Percentiles rank a stretch among this genome's conserved stretches.
Conservation (phyloP, 352 stramenopile species). For the Thalassiosira exigua region DNA sequence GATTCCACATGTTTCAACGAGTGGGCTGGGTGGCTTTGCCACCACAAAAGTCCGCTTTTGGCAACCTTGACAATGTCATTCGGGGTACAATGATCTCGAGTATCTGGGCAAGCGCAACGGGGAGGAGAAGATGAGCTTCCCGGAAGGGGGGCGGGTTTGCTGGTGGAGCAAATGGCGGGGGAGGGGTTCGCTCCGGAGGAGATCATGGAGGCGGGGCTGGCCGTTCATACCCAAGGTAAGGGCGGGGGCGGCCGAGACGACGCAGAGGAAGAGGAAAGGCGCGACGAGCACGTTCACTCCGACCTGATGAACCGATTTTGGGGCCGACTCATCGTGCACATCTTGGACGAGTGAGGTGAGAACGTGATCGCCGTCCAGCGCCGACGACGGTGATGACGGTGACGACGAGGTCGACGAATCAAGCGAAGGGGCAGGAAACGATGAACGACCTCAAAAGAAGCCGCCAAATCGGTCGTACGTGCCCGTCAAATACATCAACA, state of each 20-base stretch:
- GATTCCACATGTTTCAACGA: no score
- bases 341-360: conserved; percentile 72
- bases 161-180: conserved; percentile 76
- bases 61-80: no score
- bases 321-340: conserved; percentile 75
- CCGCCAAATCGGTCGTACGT: no score
- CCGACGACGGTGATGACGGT: conserved; percentile 12
- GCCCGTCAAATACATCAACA: conserved; percentile 87
- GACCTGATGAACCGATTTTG: conserved; percentile 82
- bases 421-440: no score
- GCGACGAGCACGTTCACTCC: conserved; percentile 48
- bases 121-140: conserved; percentile 73
- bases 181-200: conserved; percentile 70
- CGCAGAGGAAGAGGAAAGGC: conserved; percentile 26
- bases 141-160: no score
- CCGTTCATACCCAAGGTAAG: conserved; percentile 29
- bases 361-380: conserved; percentile 70
- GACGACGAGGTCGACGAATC: conserved; percentile 16
- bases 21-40: no score
- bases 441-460: no score
- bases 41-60: no score
- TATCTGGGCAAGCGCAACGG: conserved; percentile 45
- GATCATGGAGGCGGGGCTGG: conserved; percentile 47
- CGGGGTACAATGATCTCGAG: no score
- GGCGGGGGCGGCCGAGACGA: conserved; percentile 6